A percentile compares a stretch with the other conserved stretches of the same genome.
These are phyloP conservation scores for Entoloma clypeatum DNA, from an alignment of 1,284 basidiomycete genomes.

Conservation along the genomic window DNA sequence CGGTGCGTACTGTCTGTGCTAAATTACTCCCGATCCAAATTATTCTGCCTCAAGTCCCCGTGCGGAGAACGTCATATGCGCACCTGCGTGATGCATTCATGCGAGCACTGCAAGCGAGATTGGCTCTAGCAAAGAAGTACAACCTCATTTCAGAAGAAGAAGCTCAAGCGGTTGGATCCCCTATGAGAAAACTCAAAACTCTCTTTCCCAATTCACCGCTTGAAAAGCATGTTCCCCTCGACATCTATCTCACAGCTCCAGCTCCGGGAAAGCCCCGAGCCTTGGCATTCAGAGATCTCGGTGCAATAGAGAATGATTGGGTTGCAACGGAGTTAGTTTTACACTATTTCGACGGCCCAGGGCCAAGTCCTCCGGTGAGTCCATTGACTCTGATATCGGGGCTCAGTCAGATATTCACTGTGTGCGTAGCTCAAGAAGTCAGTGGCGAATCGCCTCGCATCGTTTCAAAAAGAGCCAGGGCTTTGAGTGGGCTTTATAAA, in stretches of 20 bases:
- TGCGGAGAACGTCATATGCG: conserved; percentile 73
- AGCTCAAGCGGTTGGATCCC: conserved; percentile 52
- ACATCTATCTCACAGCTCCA: conserved; percentile 63
- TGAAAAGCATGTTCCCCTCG: conserved; percentile 61
- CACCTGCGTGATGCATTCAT: conserved; percentile 87
- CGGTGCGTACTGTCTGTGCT: conserved; percentile 35
- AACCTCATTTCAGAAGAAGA: conserved; percentile 55
- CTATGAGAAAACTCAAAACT: conserved; percentile 69
- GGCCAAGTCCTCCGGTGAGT: conserved; percentile 69
- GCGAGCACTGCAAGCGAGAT: conserved; percentile 67
- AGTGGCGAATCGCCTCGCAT: no score
- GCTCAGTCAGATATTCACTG: no score
- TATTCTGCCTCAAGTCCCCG: conserved; percentile 56
- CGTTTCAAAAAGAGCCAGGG: no score
- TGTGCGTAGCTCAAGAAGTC: no score
- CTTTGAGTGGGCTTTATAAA: no score
- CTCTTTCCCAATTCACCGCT: conserved; percentile 71
- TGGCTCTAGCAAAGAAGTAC: conserved; percentile 50
- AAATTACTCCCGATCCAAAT: conserved; percentile 5
- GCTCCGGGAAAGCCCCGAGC: conserved; percentile 45
- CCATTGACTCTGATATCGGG: conserved; percentile 51
- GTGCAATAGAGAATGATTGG: conserved; percentile 69
- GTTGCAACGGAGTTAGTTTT: conserved; percentile 67
- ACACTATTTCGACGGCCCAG: conserved; percentile 69
- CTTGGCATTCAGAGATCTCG: conserved; percentile 69